Base-by-base conservation (phyloP, 352 stramenopile species). In the Pythium dissotocum region DNA sequence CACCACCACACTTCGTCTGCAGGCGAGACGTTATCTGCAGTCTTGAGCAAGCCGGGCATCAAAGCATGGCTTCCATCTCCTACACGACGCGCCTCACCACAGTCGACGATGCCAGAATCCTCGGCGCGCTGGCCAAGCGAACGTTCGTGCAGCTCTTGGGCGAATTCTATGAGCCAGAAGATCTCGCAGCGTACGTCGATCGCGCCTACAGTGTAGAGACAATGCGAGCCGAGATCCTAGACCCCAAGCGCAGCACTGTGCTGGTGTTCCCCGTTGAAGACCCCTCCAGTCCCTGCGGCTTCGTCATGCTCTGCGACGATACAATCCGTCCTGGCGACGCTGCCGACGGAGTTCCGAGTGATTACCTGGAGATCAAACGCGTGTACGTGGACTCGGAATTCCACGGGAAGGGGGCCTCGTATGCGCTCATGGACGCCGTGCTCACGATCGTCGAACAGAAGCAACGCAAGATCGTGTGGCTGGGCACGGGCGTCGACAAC, bases 301-400 rank as follows among this genome's bases (percentile, higher is more conserved):
- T 72, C 60, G 59, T 36, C 48, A 77, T 77, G 73, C 65, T 79
- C 13, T 28, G 60, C 36, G 57, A 71, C 36, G 35, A 35, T 26
- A 77, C 56, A 26, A 28, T 77, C 13, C 73, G 69, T 35, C 63
- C 70, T 4, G 73, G 70, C 16, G 69, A 78, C 35, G 65, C 61
- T 18, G 61, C 48, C 14, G 36, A 57, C 30, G 6, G 26, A 14
- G 33, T 26, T 6, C 38, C 38, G 8, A 59, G 61, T 1, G 55
- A 66, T 28, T 79, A 71, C 46, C 53, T 79, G 16, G 73, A 6
- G 73, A 6, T 79, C 62, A 77, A 77, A 51, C 73, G 73, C 38
- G 52, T 77, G 58, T 79, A 79, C 65, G 46, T 77, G 4, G 73
- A 79, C 58, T 58, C 58, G 16, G 24, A 21, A 1, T 75, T 70